Evolutionary conservation across 2,329 filamentous ascomycete species (phyloP).

Genomic region (Atkinsonella hypoxylon): DNA sequence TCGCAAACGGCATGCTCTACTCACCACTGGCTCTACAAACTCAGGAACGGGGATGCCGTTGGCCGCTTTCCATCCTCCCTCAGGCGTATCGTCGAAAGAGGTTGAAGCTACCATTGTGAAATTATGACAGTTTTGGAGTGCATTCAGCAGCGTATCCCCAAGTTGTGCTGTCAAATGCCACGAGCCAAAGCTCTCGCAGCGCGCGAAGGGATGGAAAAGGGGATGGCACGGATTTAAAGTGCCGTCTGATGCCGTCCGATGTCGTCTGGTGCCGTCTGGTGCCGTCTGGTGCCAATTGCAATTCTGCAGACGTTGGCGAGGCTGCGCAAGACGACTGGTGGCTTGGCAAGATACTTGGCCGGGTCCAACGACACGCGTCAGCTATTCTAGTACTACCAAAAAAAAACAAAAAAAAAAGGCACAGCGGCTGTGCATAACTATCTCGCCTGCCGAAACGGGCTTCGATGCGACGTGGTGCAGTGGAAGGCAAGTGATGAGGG

Average conservation of each 20-base stretch:
- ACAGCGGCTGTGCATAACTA: background rate
- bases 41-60: slow-evolving; percentile 20
- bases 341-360: background rate
- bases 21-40: slow-evolving; percentile 22
- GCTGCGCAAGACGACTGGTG: background rate
- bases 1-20: slow-evolving; percentile 2
- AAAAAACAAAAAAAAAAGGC: background rate
- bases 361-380: background rate
- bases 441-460: slow-evolving; percentile 1
- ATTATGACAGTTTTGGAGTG: background rate
- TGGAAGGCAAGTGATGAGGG: background rate
- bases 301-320: background rate
- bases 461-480: background rate
- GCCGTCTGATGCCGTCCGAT: too few relatives aligned
- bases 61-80: slow-evolving; percentile 14
- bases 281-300: background rate
- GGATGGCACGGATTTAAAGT: background rate
- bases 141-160: background rate
- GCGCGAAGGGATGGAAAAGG: background rate
- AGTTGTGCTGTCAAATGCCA: background rate
- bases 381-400: background rate
- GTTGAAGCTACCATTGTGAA: background rate
- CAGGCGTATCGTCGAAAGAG: slow-evolving; percentile 9
- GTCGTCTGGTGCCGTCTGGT: too few relatives aligned
- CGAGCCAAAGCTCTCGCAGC: background rate